These are phyloP conservation scores for Aristolochia contorta DNA, from an alignment of 164 flowering plant species.

Conservation along the genomic window DNA sequence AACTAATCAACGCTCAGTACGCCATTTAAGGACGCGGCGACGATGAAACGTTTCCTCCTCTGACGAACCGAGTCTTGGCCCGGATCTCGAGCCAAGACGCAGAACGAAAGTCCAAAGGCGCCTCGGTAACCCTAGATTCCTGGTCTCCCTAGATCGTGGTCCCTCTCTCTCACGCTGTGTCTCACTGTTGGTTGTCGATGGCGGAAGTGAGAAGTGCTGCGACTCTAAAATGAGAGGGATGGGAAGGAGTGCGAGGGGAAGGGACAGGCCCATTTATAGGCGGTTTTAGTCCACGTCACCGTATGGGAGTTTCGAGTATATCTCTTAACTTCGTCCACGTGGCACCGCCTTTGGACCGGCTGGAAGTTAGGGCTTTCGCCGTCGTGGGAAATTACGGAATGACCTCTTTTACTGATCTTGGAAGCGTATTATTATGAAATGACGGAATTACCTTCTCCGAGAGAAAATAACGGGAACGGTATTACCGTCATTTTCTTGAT, in stretches of 20 bases:
- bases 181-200: neutral
- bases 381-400: neutral
- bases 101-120: neutral
- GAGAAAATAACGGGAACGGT: no score
- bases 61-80: constrained; percentile 54
- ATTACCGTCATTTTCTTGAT: no score
- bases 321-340: neutral
- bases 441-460: no score
- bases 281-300: neutral
- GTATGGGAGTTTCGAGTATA: neutral
- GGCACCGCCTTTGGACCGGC: neutral
- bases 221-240: neutral
- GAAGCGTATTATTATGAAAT: no score
- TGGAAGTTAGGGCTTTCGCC: neutral
- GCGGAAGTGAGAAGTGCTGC: neutral
- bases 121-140: neutral
- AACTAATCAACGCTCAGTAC: constrained; percentile 5
- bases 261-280: neutral
- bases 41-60: constrained; percentile 7
- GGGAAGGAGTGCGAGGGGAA: neutral
- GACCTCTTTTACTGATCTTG: neutral
- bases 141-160: neutral
- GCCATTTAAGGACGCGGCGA: neutral
- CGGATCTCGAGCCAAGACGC: constrained; percentile 27
- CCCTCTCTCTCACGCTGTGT: neutral